These are phyloP conservation scores for Penicillium brasilianum DNA, from an alignment of 2,329 filamentous ascomycete species.

Conservation along the genomic window DNA sequence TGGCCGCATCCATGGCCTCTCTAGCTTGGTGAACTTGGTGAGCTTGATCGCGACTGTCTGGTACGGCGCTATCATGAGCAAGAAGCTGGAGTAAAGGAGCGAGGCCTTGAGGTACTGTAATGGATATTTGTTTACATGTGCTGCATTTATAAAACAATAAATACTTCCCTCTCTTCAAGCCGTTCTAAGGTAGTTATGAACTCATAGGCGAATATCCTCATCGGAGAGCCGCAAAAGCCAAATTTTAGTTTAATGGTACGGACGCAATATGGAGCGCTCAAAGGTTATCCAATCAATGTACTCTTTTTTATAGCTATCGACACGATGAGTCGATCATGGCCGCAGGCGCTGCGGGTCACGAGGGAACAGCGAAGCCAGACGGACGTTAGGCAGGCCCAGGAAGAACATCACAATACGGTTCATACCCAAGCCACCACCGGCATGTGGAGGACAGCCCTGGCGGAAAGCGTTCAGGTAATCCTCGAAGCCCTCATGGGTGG, in stretches of 20 bases:
- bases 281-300: conserved; percentile 15
- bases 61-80: conserved; percentile 78
- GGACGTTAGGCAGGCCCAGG: conserved; percentile 67
- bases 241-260: too few relatives aligned
- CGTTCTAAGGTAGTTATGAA: too few relatives aligned
- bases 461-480: conserved; percentile 69
- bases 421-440: conserved; percentile 67
- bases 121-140: background rate
- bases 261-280: background rate
- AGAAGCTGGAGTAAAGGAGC: conserved; percentile 53
- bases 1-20: conserved; percentile 77
- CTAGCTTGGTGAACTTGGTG: conserved; percentile 76
- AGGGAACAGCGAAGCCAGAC: conserved; percentile 67
- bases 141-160: background rate
- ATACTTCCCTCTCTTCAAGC: background rate
- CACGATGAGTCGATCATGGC: conserved; percentile 31
- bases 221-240: background rate
- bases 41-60: conserved; percentile 71
- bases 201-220: background rate
- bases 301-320: conserved; percentile 27
- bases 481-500: conserved; percentile 62
- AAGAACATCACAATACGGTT: conserved; percentile 72
- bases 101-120: background rate
- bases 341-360: conserved; percentile 64
- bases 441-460: conserved; percentile 68